phyloP scores from a whole-genome alignment of 2,329 filamentous ascomycete species.

The Emmonsia crescens region DNA sequence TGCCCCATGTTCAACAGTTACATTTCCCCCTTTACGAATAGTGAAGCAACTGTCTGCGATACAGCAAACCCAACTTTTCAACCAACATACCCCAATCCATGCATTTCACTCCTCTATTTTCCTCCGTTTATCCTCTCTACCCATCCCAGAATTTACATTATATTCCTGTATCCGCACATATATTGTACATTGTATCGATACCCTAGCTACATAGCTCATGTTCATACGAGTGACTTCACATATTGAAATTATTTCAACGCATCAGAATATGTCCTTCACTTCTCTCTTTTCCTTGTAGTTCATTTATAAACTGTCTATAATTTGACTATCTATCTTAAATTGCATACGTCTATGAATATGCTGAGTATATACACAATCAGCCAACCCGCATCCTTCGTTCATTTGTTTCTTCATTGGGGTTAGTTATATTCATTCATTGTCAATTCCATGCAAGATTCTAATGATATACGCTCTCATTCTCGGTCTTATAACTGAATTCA shows the following conservation, averaged over 20 bases:
- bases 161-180: background rate
- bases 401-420: too few species aligned
- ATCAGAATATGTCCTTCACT: background rate
- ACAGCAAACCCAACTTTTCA: background rate
- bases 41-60: background rate
- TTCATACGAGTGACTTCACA: background rate
- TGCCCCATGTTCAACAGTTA: background rate
- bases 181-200: background rate
- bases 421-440: too few species aligned
- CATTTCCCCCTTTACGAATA: background rate
- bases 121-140: background rate
- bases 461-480: too few species aligned
- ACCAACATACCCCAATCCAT: background rate
- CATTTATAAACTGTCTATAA: too few species aligned
- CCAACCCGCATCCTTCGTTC: too few species aligned
- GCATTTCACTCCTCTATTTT: background rate
- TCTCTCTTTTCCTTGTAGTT: conserved; percentile 14
- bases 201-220: background rate
- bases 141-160: background rate
- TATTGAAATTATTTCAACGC: background rate
- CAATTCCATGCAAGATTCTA: too few species aligned
- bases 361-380: too few species aligned
- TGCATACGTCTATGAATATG: too few species aligned
- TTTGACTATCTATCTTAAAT: too few species aligned
- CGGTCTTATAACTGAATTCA: too few species aligned